Evolutionary conservation across 148 eudicot species (phyloP).

Genomic region (Salicornia ramosissima): DNA sequence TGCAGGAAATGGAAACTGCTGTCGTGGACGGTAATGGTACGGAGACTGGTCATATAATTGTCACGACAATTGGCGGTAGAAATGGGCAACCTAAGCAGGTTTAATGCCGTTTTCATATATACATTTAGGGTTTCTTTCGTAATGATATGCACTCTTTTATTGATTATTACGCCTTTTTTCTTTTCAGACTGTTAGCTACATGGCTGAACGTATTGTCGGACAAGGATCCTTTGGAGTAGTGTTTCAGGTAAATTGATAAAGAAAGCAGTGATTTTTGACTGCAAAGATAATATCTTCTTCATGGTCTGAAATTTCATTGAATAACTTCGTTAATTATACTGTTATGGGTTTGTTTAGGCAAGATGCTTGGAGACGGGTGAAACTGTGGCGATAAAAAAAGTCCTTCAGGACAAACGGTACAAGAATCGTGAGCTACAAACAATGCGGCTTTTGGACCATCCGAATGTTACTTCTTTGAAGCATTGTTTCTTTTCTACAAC

Average conservation of each 20-base stretch:
- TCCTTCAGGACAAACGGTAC: slow-evolving; percentile 81
- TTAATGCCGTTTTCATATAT: background rate
- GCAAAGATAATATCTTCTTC: background rate
- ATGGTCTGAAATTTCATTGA: background rate
- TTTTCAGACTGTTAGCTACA: slow-evolving; percentile 74
- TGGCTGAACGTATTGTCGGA: slow-evolving; percentile 89
- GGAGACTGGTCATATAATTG: slow-evolving; percentile 81
- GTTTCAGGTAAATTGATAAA: slow-evolving; percentile 48
- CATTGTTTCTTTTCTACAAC: slow-evolving; percentile 87
- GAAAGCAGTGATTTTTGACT: background rate
- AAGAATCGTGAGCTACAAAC: slow-evolving; percentile 83
- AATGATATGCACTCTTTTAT: background rate
- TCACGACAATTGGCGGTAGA: slow-evolving; percentile 73
- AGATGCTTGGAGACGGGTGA: slow-evolving; percentile 76
- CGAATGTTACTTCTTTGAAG: slow-evolving; percentile 63
- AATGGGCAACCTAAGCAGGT: slow-evolving; percentile 87
- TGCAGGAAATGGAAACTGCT: slow-evolving; percentile 72
- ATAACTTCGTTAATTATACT: background rate
- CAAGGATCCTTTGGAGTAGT: slow-evolving; percentile 91
- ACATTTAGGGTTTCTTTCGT: background rate
- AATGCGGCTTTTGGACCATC: slow-evolving; percentile 72
- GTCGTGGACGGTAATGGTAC: slow-evolving; percentile 74
- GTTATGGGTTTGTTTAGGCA: slow-evolving; percentile 35
- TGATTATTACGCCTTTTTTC: background rate
- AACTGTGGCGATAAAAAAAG: slow-evolving; percentile 73